Evolutionary conservation across 495 filamentous ascomycete genomes (phyloP), one percentile per base, ranked within the genome.

Genomic region (Staphylotrichum longicolle): DNA sequence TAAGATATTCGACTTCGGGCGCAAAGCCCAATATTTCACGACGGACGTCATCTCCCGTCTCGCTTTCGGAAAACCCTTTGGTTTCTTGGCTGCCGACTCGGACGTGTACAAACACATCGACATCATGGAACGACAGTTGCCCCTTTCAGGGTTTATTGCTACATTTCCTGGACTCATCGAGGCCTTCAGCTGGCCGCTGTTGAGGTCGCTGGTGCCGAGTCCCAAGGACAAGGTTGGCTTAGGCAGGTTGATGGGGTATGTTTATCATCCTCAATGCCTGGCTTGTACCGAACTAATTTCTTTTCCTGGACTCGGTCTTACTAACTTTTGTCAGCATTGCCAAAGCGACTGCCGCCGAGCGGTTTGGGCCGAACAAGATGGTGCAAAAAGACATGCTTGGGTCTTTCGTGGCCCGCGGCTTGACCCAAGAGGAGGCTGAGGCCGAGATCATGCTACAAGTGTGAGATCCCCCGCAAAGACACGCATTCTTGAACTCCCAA

Each of bases 371-470:
- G 5, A 54, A 70, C 27, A 66, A 57, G 37, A 72, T 63, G n/a
- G 54, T 66, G 2, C 46, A 62, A 37, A 60, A 50, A 20, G 68
- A 73, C 53, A 76, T 77, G 73, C 59, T 77, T 7, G 67, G 73
- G 9, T 75, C 76, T 9, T 81, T 80, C 62, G 54, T 75, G 8
- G 27, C 52, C 39, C 69, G 75, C 42, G 77, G 75, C 35, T 68
- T 81, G 8, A 72, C 67, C 5, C 70, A 72, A 54, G 59, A 66
- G 37, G 68, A 81, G 62, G 69, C 71, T 12, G 74, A 78, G 59
- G 68, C 68, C 4, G 50, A 72, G 66, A 33, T 71, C 60, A 11
- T 77, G 69, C 72, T 74, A 11, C 70, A 74, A 51, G 61, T 74
- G 59, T 61, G 20, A 39, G 20, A 1, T 27, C 20, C 20, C 20